Conservation (phyloP, 2,329 filamentous ascomycete species). For the Sporothrix phasma region DNA sequence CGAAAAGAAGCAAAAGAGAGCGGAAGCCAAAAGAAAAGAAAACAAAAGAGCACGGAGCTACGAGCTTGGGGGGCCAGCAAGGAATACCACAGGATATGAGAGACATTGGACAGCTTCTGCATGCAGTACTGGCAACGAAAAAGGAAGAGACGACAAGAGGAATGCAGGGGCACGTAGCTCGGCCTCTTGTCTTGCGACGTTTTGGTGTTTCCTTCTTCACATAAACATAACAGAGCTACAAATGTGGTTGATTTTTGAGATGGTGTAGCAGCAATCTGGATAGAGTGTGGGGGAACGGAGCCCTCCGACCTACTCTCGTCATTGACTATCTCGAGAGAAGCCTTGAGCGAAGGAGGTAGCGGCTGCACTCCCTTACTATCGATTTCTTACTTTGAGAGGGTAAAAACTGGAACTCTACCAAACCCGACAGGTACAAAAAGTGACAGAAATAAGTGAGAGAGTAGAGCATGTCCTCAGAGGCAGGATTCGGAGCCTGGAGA, state of each 20-base stretch:
- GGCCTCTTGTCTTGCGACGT: background rate
- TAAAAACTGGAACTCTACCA: too few relatives aligned
- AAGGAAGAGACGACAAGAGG: background rate
- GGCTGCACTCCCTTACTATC: too few relatives aligned
- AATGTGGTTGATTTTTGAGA: too few relatives aligned
- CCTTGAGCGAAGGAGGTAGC: too few relatives aligned
- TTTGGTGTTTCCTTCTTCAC: background rate
- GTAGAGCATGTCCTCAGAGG: background rate
- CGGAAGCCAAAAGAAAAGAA: background rate
- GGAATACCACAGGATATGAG: background rate
- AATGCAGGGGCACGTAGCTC: background rate
- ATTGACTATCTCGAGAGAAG: too few relatives aligned
- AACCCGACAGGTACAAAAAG: too few relatives aligned
- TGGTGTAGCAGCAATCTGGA: too few relatives aligned
- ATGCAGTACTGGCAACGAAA: background rate
- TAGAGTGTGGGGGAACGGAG: too few relatives aligned
- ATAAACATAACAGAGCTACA: background rate
- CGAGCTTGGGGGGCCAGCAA: background rate
- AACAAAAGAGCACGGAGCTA: background rate
- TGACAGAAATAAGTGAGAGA: background rate
- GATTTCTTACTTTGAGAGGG: too few relatives aligned
- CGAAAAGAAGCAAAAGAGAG: background rate
- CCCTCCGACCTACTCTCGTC: too few relatives aligned
- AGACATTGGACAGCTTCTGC: background rate
- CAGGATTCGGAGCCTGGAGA: too few relatives aligned